Conservation (phyloP, 768 basidiomycete species). For the Galerina sulciceps region DNA sequence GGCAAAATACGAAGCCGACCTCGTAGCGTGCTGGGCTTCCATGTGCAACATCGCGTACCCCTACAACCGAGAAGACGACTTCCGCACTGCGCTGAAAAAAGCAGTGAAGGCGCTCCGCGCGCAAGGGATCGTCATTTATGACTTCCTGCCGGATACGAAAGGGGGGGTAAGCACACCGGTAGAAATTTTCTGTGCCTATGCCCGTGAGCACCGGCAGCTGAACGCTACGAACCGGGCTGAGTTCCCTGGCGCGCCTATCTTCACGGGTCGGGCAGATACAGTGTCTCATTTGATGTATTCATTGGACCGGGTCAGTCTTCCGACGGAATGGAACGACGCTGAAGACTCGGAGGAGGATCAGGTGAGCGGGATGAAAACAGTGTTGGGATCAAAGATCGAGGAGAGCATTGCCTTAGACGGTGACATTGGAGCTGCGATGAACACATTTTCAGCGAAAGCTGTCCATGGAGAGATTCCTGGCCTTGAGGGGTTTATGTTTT, state of each 20-base stretch:
- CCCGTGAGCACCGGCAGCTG: slow-evolving; percentile 4
- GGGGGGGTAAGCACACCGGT: not conserved
- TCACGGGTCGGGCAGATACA: slow-evolving; percentile 7
- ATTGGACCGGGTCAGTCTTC: not conserved
- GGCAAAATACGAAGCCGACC: slow-evolving; percentile 11
- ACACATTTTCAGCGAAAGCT: not conserved
- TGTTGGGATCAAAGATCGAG: not conserved
- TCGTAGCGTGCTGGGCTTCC: slow-evolving; percentile 12
- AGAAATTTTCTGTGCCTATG: not conserved
- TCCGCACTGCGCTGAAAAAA: not conserved
- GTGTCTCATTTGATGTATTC: slow-evolving; percentile 5
- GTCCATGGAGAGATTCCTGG: not conserved
- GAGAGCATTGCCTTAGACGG: not conserved
- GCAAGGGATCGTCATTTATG: not conserved
- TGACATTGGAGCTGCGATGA: not conserved
- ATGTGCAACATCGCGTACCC: slow-evolving; percentile 10
- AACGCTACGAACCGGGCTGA: slow-evolving; percentile 8
- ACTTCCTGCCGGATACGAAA: slow-evolving; percentile 1
- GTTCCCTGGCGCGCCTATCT: slow-evolving; percentile 8
- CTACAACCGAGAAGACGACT: slow-evolving; percentile 4
- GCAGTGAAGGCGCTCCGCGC: not conserved
- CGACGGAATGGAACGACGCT: not conserved
- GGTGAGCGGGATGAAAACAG: not conserved
- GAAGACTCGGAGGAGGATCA: not conserved
- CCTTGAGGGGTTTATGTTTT: not conserved